These are phyloP conservation scores for Paratrimastix pyriformis DNA, from an alignment of 78 protist genomes.

Conservation along the genomic window DNA sequence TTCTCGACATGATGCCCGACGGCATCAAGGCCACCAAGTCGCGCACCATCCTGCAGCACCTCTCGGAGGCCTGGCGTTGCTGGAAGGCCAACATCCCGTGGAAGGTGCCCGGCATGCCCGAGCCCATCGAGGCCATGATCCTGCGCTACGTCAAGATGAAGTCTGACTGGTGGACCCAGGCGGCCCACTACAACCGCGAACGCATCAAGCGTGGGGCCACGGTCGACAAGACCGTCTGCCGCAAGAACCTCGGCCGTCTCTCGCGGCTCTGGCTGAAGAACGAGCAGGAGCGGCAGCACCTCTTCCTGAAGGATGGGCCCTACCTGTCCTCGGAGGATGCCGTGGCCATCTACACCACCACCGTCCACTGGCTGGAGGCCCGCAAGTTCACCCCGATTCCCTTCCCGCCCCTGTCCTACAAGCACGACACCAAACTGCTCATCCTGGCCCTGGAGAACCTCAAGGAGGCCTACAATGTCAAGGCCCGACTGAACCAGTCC, in stretches of 20 bases:
- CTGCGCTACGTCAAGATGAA: conserved; percentile 92
- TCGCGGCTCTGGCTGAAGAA: conserved; percentile 95
- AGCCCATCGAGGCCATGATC: conserved; percentile 93
- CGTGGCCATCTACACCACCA: conserved; percentile 92
- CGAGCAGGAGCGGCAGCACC: conserved; percentile 93
- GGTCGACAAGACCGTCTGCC: conserved; percentile 93
- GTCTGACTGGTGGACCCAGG: conserved; percentile 99
- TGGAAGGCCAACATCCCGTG: conserved; percentile 99
- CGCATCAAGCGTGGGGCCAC: conserved; percentile 94
- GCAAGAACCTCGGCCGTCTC: conserved; percentile 98
- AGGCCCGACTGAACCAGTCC: conserved; percentile 77
- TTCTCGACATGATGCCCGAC: conserved; percentile 99
- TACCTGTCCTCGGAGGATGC: conserved; percentile 92
- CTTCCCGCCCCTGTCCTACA: conserved; percentile 97
- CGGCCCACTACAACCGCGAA: conserved; percentile 96
- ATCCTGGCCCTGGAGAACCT: conserved; percentile 93
- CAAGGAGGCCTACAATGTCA: conserved; percentile 87
- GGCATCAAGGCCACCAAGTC: conserved; percentile 88
- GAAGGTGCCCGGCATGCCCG: conserved; percentile 98
- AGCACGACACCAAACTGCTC: conserved; percentile 98
- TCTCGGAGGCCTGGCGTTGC: conserved; percentile 97
- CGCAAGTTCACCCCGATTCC: conserved; percentile 91
- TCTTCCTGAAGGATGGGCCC: conserved; percentile 86
- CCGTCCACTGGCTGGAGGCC: conserved; percentile 92
- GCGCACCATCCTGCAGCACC: conserved; percentile 84